These are phyloP conservation scores for Phellopilus nigrolimitatus DNA, from an alignment of 1,284 basidiomycete genomes.

Conservation along the genomic window DNA sequence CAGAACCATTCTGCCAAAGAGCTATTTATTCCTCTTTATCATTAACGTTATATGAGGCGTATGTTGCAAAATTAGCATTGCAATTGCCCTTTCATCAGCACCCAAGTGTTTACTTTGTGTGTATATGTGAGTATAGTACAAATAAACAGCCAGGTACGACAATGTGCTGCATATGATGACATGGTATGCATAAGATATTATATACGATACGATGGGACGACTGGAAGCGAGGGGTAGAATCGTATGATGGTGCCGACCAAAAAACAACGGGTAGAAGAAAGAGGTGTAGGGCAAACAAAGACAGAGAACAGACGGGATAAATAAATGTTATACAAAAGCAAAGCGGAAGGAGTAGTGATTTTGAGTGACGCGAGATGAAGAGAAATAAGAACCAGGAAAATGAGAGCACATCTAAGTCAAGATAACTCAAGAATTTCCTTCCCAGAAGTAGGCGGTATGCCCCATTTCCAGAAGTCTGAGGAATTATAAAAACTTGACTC, in stretches of 20 bases:
- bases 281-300: slow-evolving; percentile 10
- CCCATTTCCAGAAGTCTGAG: slow-evolving; percentile 65
- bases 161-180: slow-evolving; percentile 16
- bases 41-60: too few relatives aligned
- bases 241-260: neutral
- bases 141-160: slow-evolving; percentile 1
- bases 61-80: too few relatives aligned
- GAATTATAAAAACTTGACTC: slow-evolving; percentile 64
- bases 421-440: slow-evolving; percentile 74
- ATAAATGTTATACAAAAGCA: slow-evolving; percentile 24
- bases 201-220: slow-evolving; percentile 14
- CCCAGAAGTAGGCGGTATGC: slow-evolving; percentile 47
- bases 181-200: slow-evolving; percentile 18
- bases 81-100: too few relatives aligned
- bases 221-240: neutral
- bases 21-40: too few relatives aligned
- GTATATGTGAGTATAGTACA: too few relatives aligned
- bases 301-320: slow-evolving; percentile 30
- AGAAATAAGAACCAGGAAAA: slow-evolving; percentile 4
- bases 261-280: neutral
- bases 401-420: slow-evolving; percentile 37
- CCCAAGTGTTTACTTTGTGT: too few relatives aligned
- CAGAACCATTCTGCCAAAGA: too few relatives aligned
- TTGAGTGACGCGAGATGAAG: slow-evolving; percentile 18
- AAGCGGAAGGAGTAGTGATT: slow-evolving; percentile 20